Evolutionary conservation across 2,329 filamentous ascomycete species (phyloP).

Genomic region (Diaporthe citriasiana): DNA sequence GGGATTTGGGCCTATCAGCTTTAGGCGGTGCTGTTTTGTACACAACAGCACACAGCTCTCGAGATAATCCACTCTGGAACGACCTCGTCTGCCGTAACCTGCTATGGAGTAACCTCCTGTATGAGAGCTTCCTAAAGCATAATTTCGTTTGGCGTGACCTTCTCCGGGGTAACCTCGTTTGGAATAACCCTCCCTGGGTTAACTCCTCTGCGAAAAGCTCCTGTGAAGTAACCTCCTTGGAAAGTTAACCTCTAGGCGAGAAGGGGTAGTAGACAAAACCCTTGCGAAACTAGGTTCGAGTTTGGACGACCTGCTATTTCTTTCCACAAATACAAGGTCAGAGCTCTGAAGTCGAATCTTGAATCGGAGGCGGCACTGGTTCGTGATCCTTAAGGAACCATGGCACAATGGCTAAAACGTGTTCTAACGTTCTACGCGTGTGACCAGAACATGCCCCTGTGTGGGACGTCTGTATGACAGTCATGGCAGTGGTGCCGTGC

Average conservation of each 20-base stretch:
- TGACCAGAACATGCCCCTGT: background rate
- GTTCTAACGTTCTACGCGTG: background rate
- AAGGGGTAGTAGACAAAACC: background rate
- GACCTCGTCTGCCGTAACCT: background rate
- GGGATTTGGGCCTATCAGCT: background rate
- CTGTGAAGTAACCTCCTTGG: no score
- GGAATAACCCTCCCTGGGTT: no score
- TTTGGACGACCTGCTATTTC: background rate
- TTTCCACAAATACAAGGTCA: background rate
- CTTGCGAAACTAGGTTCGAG: background rate
- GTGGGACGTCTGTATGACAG: background rate
- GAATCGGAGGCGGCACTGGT: background rate
- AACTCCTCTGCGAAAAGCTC: no score
- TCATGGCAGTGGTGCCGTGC: background rate
- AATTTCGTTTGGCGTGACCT: no score
- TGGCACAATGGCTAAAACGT: background rate
- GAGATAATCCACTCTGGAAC: no score
- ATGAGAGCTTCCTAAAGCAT: no score
- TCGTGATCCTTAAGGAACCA: background rate
- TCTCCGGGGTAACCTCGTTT: no score
- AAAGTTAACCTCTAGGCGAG: no score
- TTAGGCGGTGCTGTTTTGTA: background rate
- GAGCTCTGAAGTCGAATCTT: no score
- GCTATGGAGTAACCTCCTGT: no score
- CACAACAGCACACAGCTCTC: background rate